Evolutionary conservation across 768 basidiomycete genomes (phyloP), one percentile per base, ranked within the genome.

Genomic region (Termitomyces heimii): DNA sequence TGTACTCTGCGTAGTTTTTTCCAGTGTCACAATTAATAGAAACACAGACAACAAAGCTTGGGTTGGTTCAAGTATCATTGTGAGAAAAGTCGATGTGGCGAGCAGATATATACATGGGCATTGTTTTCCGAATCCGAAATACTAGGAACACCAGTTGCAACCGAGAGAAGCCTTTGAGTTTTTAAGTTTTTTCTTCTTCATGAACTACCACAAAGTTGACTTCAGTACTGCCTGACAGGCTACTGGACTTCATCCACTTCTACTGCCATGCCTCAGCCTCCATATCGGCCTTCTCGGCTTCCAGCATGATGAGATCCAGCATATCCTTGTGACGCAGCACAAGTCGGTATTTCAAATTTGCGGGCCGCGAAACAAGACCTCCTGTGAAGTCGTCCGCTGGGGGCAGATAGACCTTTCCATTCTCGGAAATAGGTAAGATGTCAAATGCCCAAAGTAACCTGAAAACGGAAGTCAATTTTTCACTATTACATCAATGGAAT

Each of bases 361-460:
- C 45, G 3, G 58, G 58, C 14, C 45, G 46, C 13, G 47, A 50
- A 8, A 59, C 42, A n/a, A 59, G 20, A 29, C 58, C 58, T 26
- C 34, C 34, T 20, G 54, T 59, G 22, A 58, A 54, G 50, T 59
- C 54, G 31, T 55, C 54, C 13, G n/a, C 47, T 5, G 49, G n/a
- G 3, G 56, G 60, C 29, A 61, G 24, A 20, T 50, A 40, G 22
- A n/a, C 32, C 42, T 58, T 46, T 24, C 57, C 53, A 10, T 43
- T 26, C 39, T 51, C 22, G 10, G 20, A 24, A n/a, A 63, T 57
- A 16, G 65, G 64, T 14, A 51, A 48, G 42, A 74, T 72, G 49
- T 75, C 63, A 60, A 74, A 70, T 6, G 63, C 70, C 65, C 73
- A 72, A 4, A 75, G 55, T 9, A 77, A 62, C 39, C 53, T 58